Base-by-base conservation (phyloP, 2,329 filamentous ascomycete genomes). In the Trichoderma atrobrunneum region DNA sequence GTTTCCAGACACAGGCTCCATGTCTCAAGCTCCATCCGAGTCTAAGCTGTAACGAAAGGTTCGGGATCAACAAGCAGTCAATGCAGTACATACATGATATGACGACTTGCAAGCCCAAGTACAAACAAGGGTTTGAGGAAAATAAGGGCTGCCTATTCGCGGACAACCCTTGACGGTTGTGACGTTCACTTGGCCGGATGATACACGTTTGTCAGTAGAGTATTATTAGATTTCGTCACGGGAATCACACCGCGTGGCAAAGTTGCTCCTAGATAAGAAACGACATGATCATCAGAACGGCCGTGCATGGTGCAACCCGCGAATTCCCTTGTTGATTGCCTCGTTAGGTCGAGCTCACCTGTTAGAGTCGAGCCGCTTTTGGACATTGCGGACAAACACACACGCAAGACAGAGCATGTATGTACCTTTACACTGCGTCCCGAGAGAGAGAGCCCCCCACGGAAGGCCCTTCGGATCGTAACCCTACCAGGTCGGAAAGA, bases 1-100 rank as follows among this genome's bases (percentile, higher is more conserved):
- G 24, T 90, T 90, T 72, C 80, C 80, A 32, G 81, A 78, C 10
- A 80, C 79, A 75, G 85, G 78, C 16, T 79, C 80, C 48, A 77
- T 82, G 76, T 79, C 79, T 32, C 80, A 78, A 62, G 73, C 39
- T 43, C 8, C 76, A 51, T 68, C 70, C 34, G 78, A 77, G n/a
- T 66, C 79, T 30, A 82, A 82, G 70, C 75, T 82, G 21, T 82
- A 77, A 74, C 36, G 62, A 16, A 10, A 10, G 24, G n/a, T 48
- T 18, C n/a, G 39, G 34, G 26, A 21, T 48, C 21, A 51, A 51
- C 66, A 30, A 43, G 56, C 28, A 69, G 39, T n/a, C 24, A 10
- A 51, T 24, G 56, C 36, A 60, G 36, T 26, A 10, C 54, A 34
- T 34, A 6, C 26, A 16, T 34, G 66, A 48, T n/a, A 28, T 34